Percentiles rank a stretch among this genome's conserved stretches.
Evolutionary conservation across 495 filamentous ascomycete species (phyloP).

Genomic region (Penicillium alfredii): DNA sequence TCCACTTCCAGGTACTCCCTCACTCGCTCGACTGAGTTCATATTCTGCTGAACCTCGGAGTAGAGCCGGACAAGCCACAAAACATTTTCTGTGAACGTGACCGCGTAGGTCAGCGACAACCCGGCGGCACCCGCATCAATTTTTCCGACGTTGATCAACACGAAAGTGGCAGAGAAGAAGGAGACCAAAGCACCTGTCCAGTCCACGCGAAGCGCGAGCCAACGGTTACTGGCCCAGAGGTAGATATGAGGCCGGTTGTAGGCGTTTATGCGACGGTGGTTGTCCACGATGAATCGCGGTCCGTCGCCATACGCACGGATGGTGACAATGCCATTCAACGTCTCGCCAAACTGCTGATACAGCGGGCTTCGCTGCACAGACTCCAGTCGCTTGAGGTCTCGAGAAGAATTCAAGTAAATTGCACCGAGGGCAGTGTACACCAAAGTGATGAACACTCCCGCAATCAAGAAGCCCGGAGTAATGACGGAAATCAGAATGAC

Average conservation of each 20-base stretch:
- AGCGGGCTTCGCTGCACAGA: conserved; percentile 91
- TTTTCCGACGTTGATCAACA: conserved; percentile 73
- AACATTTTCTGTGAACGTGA: conserved; percentile 95
- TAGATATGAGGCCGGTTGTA: conserved; percentile 94
- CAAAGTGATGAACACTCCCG: conserved; percentile 76
- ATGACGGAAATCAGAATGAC: conserved; percentile 87
- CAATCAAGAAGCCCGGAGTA: conserved; percentile 86
- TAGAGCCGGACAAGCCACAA: conserved; percentile 97
- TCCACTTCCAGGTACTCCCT: conserved; percentile 96
- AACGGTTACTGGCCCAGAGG: conserved; percentile 94
- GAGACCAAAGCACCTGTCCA: conserved; percentile 84
- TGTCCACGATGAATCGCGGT: conserved; percentile 87
- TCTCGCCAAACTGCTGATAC: conserved; percentile 98
- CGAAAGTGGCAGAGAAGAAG: conserved; percentile 91
- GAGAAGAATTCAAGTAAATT: conserved; percentile 86
- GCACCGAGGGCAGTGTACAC: conserved; percentile 77
- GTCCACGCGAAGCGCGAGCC: conserved; percentile 92
- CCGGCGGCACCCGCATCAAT: conserved; percentile 94
- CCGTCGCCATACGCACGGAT: conserved; percentile 97
- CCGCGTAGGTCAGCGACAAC: conserved; percentile 94
- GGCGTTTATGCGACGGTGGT: conserved; percentile 79
- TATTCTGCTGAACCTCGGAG: conserved; percentile 93
- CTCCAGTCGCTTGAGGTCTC: conserved; percentile 91
- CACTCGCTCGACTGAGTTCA: conserved; percentile 99
- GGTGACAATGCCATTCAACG: conserved; percentile 89